phyloP scores from a whole-genome alignment of 441 rosid species.

The Syzygium syzygioides region DNA sequence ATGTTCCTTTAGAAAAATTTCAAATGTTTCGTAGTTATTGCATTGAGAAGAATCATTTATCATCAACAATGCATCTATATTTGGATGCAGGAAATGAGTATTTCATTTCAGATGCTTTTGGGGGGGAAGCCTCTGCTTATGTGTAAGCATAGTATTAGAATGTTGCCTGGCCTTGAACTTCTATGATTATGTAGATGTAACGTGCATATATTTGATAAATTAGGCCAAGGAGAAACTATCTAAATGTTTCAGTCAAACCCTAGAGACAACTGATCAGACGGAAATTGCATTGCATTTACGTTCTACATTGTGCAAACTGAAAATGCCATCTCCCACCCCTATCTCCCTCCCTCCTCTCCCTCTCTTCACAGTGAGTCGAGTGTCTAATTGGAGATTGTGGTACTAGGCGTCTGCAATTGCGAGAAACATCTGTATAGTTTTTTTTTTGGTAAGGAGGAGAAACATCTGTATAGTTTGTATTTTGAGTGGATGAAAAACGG shows the following conservation, averaged over 20 bases:
- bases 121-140: conserved; percentile 42
- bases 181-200: conserved; percentile 2
- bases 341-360: neutral
- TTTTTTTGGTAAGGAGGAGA: too few species aligned
- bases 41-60: conserved; percentile 26
- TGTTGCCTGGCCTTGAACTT: conserved; percentile 16
- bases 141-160: conserved; percentile 35
- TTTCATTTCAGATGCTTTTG: conserved; percentile 44
- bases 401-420: neutral
- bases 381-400: neutral
- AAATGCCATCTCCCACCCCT: neutral
- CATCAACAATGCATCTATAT: conserved; percentile 58
- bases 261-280: neutral
- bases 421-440: neutral
- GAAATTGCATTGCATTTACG: neutral
- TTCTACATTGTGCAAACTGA: neutral
- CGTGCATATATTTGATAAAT: neutral
- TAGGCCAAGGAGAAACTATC: neutral
- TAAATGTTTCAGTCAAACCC: neutral
- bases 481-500: neutral
- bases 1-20: neutral
- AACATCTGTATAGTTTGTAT: neutral
- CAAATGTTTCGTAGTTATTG: neutral
- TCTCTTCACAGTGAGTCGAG: neutral
- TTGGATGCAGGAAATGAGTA: conserved; percentile 55